Evolutionary conservation across 345 rosid genomes (phyloP).

Genomic region (Clarkia xantiana): DNA sequence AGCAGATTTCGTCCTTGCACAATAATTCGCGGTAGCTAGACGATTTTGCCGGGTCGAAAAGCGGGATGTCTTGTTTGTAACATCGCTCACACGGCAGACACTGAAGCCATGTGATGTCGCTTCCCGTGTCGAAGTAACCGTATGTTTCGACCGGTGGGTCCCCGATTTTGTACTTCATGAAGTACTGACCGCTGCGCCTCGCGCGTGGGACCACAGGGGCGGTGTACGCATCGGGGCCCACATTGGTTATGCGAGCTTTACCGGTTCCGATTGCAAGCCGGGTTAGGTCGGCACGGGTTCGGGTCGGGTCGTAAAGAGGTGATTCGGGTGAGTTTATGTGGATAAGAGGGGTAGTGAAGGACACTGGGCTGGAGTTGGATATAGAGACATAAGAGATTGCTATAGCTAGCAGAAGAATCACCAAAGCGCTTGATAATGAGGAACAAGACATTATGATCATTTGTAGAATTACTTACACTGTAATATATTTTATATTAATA

Average conservation of each 20-base stretch:
- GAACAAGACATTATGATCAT: no score
- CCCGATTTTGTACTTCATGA: constrained; percentile 2
- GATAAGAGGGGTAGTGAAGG: constrained; percentile 2
- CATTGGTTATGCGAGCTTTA: background rate
- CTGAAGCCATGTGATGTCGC: constrained; percentile 10
- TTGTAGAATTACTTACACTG: no score
- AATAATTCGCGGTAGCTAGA: background rate
- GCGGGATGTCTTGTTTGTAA: background rate
- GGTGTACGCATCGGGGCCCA: background rate
- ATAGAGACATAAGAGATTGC: background rate
- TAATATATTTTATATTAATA: no score
- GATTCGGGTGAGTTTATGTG: constrained; percentile 15
- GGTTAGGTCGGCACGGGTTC: background rate
- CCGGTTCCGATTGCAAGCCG: background rate
- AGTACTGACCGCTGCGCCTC: background rate
- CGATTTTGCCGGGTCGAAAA: background rate
- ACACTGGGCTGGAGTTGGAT: background rate
- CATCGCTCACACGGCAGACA: constrained; percentile 3
- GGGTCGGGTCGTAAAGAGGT: constrained; percentile 9
- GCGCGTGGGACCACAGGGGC: background rate
- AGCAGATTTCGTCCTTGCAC: background rate
- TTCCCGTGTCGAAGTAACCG: constrained; percentile 11
- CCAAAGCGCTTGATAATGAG: background rate
- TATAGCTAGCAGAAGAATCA: background rate
- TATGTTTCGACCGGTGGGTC: background rate